Percentiles rank a stretch among this genome's conserved stretches.
These are phyloP conservation scores for Pelargonium australe DNA, from an alignment of 441 rosid genomes.

Conservation along the genomic window DNA sequence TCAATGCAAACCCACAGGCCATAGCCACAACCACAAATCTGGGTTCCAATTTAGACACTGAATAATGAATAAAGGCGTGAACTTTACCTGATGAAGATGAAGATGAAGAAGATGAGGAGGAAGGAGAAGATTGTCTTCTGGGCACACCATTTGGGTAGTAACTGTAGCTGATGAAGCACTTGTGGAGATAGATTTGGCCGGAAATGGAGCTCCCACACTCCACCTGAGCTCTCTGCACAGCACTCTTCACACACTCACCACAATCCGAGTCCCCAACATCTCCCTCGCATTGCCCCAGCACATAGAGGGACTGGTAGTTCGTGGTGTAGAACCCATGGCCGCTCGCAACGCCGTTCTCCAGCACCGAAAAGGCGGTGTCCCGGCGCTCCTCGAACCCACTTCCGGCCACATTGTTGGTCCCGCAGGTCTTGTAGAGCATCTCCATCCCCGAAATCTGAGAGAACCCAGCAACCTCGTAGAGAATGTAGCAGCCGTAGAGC, in stretches of 20 bases:
- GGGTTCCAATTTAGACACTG: not conserved
- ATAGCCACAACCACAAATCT: no score
- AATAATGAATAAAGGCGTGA: constrained; percentile 1
- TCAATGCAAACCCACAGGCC: no score
- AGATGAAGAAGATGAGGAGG: constrained; percentile 36
- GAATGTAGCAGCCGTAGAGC: constrained; percentile 76
- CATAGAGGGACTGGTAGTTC: constrained; percentile 57
- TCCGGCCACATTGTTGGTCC: constrained; percentile 58
- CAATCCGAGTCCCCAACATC: constrained; percentile 95
- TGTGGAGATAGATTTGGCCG: constrained; percentile 82
- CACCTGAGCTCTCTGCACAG: constrained; percentile 82
- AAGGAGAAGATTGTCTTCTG: constrained; percentile 50
- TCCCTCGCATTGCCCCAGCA: constrained; percentile 92
- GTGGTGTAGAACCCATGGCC: constrained; percentile 71
- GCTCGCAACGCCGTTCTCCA: constrained; percentile 62
- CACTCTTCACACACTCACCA: constrained; percentile 65
- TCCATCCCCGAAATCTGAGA: constrained; percentile 85
- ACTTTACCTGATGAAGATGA: constrained; percentile 51
- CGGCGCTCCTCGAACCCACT: constrained; percentile 84
- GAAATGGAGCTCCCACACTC: constrained; percentile 87
- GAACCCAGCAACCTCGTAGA: constrained; percentile 80
- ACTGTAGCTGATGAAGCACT: constrained; percentile 76
- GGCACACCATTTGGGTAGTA: constrained; percentile 92
- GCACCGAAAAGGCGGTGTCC: constrained; percentile 64
- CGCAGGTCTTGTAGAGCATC: constrained; percentile 84